These are phyloP conservation scores for Choricystis sp. DNA, from an alignment of 139 green algal species.

Conservation along the genomic window DNA sequence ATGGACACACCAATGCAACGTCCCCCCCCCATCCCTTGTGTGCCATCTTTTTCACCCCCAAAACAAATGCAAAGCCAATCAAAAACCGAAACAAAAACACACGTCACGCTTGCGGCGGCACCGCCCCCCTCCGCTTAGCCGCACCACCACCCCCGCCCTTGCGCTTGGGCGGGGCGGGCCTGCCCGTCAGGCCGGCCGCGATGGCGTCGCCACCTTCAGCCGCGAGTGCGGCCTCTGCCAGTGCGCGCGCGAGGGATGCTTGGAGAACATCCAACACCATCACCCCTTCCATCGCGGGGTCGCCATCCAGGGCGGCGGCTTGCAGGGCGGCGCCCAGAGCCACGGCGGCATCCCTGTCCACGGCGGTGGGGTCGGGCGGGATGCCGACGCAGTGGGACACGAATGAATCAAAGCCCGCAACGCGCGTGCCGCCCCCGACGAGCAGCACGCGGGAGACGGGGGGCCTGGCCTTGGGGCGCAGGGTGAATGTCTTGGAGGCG, in stretches of 20 bases:
- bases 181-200: neutral
- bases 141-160: neutral
- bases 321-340: slow-evolving; percentile 71
- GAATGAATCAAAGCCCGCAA: slow-evolving; percentile 56
- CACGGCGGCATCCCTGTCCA: slow-evolving; percentile 75
- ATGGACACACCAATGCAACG: too few species aligned
- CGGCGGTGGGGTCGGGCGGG: slow-evolving; percentile 13
- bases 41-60: neutral
- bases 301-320: slow-evolving; percentile 19
- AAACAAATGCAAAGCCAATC: neutral
- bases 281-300: slow-evolving; percentile 18
- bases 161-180: neutral
- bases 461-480: neutral
- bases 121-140: too few species aligned
- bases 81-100: neutral
- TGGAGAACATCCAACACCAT: slow-evolving; percentile 66
- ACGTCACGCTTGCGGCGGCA: neutral
- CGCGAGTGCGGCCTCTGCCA: slow-evolving; percentile 16
- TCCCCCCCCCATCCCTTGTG: too few species aligned
- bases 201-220: neutral
- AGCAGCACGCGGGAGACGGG: slow-evolving; percentile 41
- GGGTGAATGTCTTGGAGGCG: slow-evolving; percentile 23
- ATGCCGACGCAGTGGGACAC: slow-evolving; percentile 75
- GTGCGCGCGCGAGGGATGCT: slow-evolving; percentile 60
- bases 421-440: slow-evolving; percentile 72